phyloP scores from a whole-genome alignment of 441 rosid genomes.

The Brassica hybrid region DNA sequence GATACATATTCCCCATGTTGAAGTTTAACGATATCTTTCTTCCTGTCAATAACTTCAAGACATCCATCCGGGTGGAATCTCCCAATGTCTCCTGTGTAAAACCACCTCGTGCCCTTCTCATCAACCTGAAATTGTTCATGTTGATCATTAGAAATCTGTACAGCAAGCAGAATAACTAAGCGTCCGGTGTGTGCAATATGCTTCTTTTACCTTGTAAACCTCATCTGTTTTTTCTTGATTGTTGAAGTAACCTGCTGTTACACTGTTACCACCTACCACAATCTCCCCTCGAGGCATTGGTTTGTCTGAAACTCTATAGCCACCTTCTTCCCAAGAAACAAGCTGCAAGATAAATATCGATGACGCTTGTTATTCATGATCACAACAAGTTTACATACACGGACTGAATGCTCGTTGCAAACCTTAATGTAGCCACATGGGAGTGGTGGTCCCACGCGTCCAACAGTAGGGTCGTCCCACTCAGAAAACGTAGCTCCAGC shows the following conservation, averaged over 20 bases:
- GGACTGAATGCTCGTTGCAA: not conserved
- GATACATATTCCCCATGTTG: constrained; percentile 96
- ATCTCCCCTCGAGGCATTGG: constrained; percentile 96
- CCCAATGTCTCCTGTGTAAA: constrained; percentile 88
- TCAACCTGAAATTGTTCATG: constrained; percentile 65
- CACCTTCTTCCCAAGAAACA: constrained; percentile 94
- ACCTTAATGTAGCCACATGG: constrained; percentile 87
- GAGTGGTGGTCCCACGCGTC: constrained; percentile 95
- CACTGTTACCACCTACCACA: constrained; percentile 81
- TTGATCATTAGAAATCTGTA: not conserved
- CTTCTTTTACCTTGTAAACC: constrained; percentile 72
- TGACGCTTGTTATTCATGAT: constrained; percentile 5
- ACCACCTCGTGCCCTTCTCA: constrained; percentile 86
- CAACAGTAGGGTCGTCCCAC: constrained; percentile 74
- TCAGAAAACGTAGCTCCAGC: constrained; percentile 96
- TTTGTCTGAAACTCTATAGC: constrained; percentile 69
- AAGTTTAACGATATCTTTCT: constrained; percentile 96
- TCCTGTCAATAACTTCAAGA: constrained; percentile 91
- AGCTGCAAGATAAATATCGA: constrained; percentile 60
- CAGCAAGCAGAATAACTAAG: not conserved
- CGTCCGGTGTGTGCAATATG: not conserved
- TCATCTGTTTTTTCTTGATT: constrained; percentile 78
- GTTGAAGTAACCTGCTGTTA: constrained; percentile 85
- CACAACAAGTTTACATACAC: not conserved
- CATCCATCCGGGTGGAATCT: constrained; percentile 89